A percentile compares a stretch with the other conserved stretches of the same genome.
Evolutionary conservation across 2,329 filamentous ascomycete genomes (phyloP).

Genomic region (Aspergillus calidoustus): DNA sequence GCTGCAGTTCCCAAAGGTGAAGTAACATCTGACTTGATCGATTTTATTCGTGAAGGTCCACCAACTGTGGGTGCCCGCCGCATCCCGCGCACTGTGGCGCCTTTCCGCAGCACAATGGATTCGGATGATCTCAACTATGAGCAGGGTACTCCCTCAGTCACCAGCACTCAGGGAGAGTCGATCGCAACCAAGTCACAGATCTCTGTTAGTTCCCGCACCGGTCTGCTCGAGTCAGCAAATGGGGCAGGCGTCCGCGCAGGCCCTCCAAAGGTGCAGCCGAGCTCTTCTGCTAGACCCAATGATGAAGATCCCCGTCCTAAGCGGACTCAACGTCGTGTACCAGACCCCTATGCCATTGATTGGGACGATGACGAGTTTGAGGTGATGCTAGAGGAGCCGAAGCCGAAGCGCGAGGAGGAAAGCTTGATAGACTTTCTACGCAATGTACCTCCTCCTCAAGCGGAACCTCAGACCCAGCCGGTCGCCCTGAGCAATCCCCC

Average conservation of each 20-base stretch:
- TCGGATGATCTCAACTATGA: conserved; percentile 69
- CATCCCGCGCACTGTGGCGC: conserved; percentile 81
- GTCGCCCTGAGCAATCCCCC: conserved; percentile 28
- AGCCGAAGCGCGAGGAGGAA: conserved; percentile 48
- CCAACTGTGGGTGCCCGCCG: conserved; percentile 67
- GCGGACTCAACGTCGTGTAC: conserved; percentile 76
- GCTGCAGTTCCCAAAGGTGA: conserved; percentile 65
- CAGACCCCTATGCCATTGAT: conserved; percentile 94
- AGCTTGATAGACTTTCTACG: conserved; percentile 55
- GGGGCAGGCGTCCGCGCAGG: conserved; percentile 34
- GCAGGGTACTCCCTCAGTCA: conserved; percentile 41
- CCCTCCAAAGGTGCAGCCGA: conserved; percentile 16
- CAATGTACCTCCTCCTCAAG: conserved; percentile 48
- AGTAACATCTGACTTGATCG: conserved; percentile 84
- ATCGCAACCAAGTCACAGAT: conserved; percentile 53
- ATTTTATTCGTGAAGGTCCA: conserved; percentile 90
- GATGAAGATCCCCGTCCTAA: conserved; percentile 60
- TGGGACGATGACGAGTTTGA: conserved; percentile 67
- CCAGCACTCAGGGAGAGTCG: conserved; percentile 58
- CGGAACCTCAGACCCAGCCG: conserved; percentile 37
- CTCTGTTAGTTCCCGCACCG: conserved; percentile 75
- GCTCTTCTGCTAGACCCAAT: conserved; percentile 11
- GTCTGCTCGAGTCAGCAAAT: conserved; percentile 58
- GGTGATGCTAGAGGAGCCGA: conserved; percentile 53
- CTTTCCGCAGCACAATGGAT: conserved; percentile 84